phyloP scores from a whole-genome alignment of 179 eudicot species.

The Beta macrorhiza region DNA sequence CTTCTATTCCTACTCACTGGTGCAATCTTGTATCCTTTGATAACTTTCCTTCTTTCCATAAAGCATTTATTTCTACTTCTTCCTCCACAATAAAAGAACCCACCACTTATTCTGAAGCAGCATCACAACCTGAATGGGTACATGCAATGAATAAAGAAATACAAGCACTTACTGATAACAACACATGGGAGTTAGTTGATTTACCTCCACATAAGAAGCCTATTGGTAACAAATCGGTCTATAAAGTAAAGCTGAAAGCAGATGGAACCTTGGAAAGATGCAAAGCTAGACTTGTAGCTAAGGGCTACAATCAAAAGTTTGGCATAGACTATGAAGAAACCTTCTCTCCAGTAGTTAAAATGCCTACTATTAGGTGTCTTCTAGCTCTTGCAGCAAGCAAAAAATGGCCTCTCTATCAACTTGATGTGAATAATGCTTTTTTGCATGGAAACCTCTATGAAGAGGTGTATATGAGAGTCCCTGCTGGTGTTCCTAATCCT shows the following conservation, averaged over 20 bases:
- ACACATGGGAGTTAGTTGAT: not conserved
- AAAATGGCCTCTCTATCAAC: not conserved
- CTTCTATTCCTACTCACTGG: not conserved
- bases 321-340: not conserved
- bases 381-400: not conserved
- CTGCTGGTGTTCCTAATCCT: not conserved
- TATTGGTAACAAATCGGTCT: not conserved
- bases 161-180: not conserved
- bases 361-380: not conserved
- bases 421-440: not conserved
- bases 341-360: not conserved
- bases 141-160: constrained; percentile 1
- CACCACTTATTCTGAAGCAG: not conserved
- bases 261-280: not conserved
- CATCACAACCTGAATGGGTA: not conserved
- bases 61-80: too few relatives aligned
- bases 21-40: not conserved
- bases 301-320: too few relatives aligned
- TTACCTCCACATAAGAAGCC: not conserved
- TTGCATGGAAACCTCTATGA: not conserved
- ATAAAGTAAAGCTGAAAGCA: not conserved
- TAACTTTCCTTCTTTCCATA: too few relatives aligned
- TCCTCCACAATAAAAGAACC: not conserved
- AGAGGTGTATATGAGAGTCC: constrained; percentile 3
- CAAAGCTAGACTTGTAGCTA: too few relatives aligned